Percentiles rank a stretch among this genome's conserved stretches.
phyloP scores from a whole-genome alignment of 345 rosid genomes.

The Moringa oleifera region DNA sequence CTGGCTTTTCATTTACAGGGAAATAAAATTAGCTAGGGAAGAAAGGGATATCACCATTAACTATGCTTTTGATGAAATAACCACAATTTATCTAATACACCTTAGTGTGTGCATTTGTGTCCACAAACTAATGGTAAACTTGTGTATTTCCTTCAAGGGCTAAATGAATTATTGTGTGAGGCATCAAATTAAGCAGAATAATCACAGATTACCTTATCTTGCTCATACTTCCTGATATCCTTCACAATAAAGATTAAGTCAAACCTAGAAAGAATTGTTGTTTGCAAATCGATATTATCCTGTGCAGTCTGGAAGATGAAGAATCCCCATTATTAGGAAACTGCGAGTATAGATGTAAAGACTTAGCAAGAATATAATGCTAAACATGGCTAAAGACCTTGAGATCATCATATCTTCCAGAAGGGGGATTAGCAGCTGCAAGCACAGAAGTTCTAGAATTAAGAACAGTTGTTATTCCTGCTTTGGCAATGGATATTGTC shows the following conservation, averaged over 20 bases:
- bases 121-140: not conserved
- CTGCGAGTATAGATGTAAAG: not conserved
- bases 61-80: not conserved
- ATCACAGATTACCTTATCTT: conserved; percentile 69
- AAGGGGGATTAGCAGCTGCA: conserved; percentile 98
- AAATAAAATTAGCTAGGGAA: not conserved
- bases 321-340: not conserved
- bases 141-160: not conserved
- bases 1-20: not conserved
- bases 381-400: conserved; percentile 43
- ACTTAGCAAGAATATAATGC: conserved; percentile 2
- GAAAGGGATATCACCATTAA: not conserved
- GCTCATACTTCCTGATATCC: conserved; percentile 75
- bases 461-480: conserved; percentile 96
- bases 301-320: conserved; percentile 65
- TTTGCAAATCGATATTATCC: conserved; percentile 93
- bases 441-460: conserved; percentile 97
- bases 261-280: conserved; percentile 94
- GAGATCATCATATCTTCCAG: conserved; percentile 97
- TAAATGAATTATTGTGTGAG: not conserved
- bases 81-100: not conserved
- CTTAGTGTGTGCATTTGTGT: not conserved
- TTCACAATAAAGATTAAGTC: conserved; percentile 94
- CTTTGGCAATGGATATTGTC: conserved; percentile 98
- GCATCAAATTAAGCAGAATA: not conserved